Evolutionary conservation across 352 stramenopile genomes (phyloP).

Genomic region (Globisporangium nagaii): DNA sequence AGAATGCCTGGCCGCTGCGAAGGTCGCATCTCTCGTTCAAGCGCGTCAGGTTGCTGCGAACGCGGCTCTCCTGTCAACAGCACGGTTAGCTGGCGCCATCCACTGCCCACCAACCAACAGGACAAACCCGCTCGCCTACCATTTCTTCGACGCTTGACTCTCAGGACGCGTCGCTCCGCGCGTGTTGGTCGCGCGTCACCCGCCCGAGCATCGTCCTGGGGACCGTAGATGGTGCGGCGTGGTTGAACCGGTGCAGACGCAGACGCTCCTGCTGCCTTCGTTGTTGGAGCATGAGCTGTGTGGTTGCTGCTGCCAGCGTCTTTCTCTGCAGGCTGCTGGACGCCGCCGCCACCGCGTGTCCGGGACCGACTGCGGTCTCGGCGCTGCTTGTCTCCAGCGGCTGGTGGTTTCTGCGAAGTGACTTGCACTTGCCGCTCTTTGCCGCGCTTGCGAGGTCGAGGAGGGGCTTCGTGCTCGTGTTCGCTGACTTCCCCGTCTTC

Average conservation of each 20-base stretch:
- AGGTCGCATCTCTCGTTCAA: not conserved
- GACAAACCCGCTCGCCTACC: not conserved
- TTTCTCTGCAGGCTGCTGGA: not conserved
- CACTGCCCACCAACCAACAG: not conserved
- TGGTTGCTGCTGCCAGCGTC: not conserved
- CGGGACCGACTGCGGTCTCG: slow-evolving; percentile 9
- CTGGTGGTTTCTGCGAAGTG: not conserved
- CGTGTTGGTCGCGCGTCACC: not conserved
- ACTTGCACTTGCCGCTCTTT: slow-evolving; percentile 11
- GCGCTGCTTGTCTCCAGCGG: slow-evolving; percentile 1
- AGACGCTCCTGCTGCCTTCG: too few species aligned
- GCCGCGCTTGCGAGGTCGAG: slow-evolving; percentile 1
- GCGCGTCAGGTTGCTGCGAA: not conserved
- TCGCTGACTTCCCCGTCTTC: slow-evolving; percentile 5
- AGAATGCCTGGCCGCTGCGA: slow-evolving; percentile 1
- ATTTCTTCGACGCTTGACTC: slow-evolving; percentile 6
- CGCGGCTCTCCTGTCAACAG: slow-evolving; percentile 3
- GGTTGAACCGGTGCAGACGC: not conserved
- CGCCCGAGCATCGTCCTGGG: not conserved
- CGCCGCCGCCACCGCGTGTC: not conserved
- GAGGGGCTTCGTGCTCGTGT: not conserved
- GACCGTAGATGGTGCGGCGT: too few species aligned
- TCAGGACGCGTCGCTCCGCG: not conserved
- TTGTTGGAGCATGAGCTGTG: too few species aligned
- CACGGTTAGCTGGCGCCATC: too few species aligned